A percentile compares a stretch with the other conserved stretches of the same genome.
Conservation (phyloP, 2,329 filamentous ascomycete species). For the Helminthosporium solani region DNA sequence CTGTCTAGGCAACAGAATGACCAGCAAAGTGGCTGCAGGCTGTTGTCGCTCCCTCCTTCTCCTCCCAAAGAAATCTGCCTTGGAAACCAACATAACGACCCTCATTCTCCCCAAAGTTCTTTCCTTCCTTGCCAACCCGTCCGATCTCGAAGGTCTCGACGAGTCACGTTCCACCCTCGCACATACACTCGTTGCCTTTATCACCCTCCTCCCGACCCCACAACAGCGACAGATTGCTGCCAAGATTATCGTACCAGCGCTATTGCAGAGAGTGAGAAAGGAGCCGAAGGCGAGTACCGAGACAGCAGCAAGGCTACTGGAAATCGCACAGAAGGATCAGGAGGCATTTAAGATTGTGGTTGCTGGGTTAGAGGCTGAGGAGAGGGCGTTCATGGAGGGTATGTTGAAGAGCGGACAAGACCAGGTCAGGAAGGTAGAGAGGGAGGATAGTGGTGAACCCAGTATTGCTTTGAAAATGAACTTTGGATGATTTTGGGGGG, state of each 20-base stretch:
- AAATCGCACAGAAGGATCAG: conserved; percentile 77
- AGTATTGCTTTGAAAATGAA: conserved; percentile 95
- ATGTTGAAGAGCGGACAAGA: conserved; percentile 67
- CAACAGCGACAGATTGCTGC: conserved; percentile 57
- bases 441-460: conserved; percentile 60
- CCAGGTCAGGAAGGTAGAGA: conserved; percentile 49
- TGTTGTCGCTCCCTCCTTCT: conserved; percentile 85
- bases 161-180: conserved; percentile 69
- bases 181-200: conserved; percentile 74
- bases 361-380: conserved; percentile 65
- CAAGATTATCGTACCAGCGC: conserved; percentile 72
- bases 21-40: conserved; percentile 84
- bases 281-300: conserved; percentile 62
- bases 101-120: conserved; percentile 75
- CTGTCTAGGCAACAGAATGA: conserved; percentile 78
- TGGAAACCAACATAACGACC: conserved; percentile 64
- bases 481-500: conserved; percentile 52
- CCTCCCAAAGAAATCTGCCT: conserved; percentile 51
- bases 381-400: conserved; percentile 77
- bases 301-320: conserved; percentile 73
- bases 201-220: conserved; percentile 46
- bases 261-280: conserved; percentile 70
- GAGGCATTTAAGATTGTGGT: conserved; percentile 73
- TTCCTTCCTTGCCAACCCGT: conserved; percentile 65
- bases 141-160: conserved; percentile 74